Base-by-base conservation (phyloP, 805 yeast species). In the Kazachstania bromeliacearum region DNA sequence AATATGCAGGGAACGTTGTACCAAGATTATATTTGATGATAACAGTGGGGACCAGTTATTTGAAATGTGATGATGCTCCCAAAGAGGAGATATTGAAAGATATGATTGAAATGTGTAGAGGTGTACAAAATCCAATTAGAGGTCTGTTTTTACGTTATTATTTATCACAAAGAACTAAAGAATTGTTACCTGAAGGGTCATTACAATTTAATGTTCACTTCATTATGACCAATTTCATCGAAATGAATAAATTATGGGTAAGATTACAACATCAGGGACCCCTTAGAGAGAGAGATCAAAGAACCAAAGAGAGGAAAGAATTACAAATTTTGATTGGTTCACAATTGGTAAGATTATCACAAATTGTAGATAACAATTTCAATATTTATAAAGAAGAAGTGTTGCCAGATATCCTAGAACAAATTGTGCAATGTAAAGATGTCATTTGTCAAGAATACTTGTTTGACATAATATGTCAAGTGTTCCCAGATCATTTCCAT, bases 241-340 rank as follows among this genome's bases (percentile, higher is more conserved):
- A 92, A 57, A 92, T 92, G 98, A 92, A 92, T 64, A 92, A 92
- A 59, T 67, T 92, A 32, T 92, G 98, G 98, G 97, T 92, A 4
- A 72, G 98, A 35, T 66, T 88, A 45, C 97, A 89, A 61, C 95
- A 88, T 56, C 95, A 87, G 59, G 97, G 97, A 2, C 95, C 85
- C 43, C 74, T 89, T 3, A 72, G 82, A 28, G 96, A 89, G 49
- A 71, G 84, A 27, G 75, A 68, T 26, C 74, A 80, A 55, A 70
- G 96, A 38, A 72, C 70, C 16, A 70, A 68, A 41, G 97, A 92
- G 60, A 70, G 98, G 16, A 77, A 79, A 50, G 96, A 92, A 59
- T 69, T 92, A 43, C 88, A 85, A 62, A 85, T 88, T 38, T 69
- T 92, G 28, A 94, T 92, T 19, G 98, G 98, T 1, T 81, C 95